A percentile compares a stretch with the other conserved stretches of the same genome.
These are phyloP conservation scores for Moesziomyces parantarcticus DNA, from an alignment of 1,284 basidiomycete species.

Conservation along the genomic window DNA sequence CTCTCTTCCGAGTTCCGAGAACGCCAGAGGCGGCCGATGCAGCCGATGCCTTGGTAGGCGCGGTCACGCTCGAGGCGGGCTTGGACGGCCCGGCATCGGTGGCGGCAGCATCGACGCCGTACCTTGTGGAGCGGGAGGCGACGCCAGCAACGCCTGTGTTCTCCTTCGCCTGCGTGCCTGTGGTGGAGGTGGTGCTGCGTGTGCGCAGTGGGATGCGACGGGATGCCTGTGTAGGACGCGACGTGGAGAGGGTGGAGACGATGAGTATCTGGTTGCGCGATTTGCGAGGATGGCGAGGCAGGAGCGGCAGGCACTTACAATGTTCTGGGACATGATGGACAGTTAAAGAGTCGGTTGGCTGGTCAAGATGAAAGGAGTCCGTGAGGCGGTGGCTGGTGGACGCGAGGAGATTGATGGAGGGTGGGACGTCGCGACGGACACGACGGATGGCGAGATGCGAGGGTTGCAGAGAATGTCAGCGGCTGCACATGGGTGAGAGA, in stretches of 20 bases:
- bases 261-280: conserved; percentile 6
- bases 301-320: conserved; percentile 17
- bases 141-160: conserved; percentile 34
- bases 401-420: neutral
- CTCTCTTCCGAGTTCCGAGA: conserved; percentile 64
- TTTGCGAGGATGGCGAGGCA: neutral
- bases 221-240: conserved; percentile 29
- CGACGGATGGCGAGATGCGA: conserved; percentile 11
- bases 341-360: neutral
- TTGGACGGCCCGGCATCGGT: conserved; percentile 51
- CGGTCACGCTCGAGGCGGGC: conserved; percentile 34
- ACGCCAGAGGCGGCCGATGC: conserved; percentile 37
- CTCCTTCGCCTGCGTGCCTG: conserved; percentile 44
- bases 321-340: conserved; percentile 33
- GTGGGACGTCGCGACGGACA: conserved; percentile 31
- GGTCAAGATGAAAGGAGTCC: neutral
- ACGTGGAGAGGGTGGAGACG: neutral
- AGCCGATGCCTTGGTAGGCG: conserved; percentile 31
- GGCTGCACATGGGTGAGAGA: neutral
- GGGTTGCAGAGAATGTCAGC: conserved; percentile 7
- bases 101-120: conserved; percentile 27
- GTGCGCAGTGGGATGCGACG: conserved; percentile 50
- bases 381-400: neutral
- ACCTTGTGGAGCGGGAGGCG: conserved; percentile 31
- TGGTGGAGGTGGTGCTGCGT: conserved; percentile 42